A percentile compares a stretch with the other conserved stretches of the same genome.
Conservation (phyloP, 2,329 filamentous ascomycete genomes). For the Xylariaceae sp. region DNA sequence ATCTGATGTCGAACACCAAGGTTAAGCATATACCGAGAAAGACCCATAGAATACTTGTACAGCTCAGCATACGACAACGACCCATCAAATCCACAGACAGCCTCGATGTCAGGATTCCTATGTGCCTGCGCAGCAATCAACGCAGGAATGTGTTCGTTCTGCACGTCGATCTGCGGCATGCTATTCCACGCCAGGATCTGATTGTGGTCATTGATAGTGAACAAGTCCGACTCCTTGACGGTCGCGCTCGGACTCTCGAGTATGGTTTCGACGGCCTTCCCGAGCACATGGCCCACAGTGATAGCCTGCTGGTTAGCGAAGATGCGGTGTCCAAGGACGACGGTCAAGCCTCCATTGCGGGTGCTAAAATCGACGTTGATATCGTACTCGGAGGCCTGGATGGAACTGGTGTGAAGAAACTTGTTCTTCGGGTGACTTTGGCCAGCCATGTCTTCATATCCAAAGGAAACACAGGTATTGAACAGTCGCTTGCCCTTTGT, state of each 20-base stretch:
- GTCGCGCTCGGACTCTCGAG: constrained; percentile 38
- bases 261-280: constrained; percentile 45
- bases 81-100: constrained; percentile 32
- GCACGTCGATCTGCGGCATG: constrained; percentile 38
- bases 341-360: constrained; percentile 37
- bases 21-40: constrained; percentile 29
- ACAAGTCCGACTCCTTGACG: constrained; percentile 46
- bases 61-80: constrained; percentile 31
- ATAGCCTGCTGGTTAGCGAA: constrained; percentile 40
- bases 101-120: constrained; percentile 35
- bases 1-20: constrained; percentile 28
- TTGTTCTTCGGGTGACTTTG: constrained; percentile 29
- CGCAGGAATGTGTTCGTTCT: constrained; percentile 41
- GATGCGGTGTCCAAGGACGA: constrained; percentile 42
- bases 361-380: constrained; percentile 43
- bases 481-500: constrained; percentile 41
- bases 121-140: constrained; percentile 40
- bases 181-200: constrained; percentile 51
- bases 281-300: constrained; percentile 49
- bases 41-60: constrained; percentile 26
- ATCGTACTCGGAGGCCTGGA: constrained; percentile 44
- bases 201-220: constrained; percentile 50
- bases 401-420: constrained; percentile 35
- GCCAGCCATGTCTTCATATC: constrained; percentile 33
- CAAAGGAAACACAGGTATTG: constrained; percentile 47